Evolutionary conservation across 1,284 basidiomycete genomes (phyloP).

Genomic region (Laetiporus sulphureus): DNA sequence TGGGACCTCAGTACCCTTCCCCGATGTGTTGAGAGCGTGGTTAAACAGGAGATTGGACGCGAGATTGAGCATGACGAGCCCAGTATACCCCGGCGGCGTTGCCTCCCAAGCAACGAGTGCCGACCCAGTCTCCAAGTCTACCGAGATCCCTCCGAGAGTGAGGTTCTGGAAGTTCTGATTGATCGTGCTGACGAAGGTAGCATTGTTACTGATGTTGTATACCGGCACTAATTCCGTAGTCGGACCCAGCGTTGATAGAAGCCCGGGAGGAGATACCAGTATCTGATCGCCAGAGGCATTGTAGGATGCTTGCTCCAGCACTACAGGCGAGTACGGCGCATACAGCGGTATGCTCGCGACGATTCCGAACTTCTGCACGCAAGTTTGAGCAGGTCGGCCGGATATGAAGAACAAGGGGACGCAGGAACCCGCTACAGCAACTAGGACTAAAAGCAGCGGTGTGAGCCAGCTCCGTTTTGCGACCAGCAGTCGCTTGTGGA

Average conservation of each 20-base stretch:
- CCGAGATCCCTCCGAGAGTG: conserved; percentile 54
- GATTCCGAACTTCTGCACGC: conserved; percentile 32
- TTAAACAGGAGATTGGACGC: conserved; percentile 63
- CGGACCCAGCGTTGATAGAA: conserved; percentile 35
- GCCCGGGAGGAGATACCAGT: conserved; percentile 40
- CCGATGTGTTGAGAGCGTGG: conserved; percentile 43
- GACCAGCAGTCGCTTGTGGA: conserved; percentile 66
- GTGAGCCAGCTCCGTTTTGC: conserved; percentile 63
- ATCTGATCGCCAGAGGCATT: conserved; percentile 19
- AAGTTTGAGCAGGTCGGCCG: conserved; percentile 39
- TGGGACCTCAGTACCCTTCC: conserved; percentile 27
- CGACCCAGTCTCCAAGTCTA: conserved; percentile 38
- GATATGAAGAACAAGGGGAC: conserved; percentile 62
- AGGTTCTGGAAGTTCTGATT: conserved; percentile 41
- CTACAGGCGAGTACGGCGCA: conserved; percentile 37
- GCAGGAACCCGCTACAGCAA: conserved; percentile 58
- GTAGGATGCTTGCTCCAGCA: conserved; percentile 14
- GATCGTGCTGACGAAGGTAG: conserved; percentile 49
- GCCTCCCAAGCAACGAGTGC: conserved; percentile 62
- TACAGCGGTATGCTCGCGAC: conserved; percentile 38
- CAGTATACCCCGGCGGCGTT: conserved; percentile 44
- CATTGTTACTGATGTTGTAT: conserved; percentile 38
- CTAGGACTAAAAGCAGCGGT: conserved; percentile 50
- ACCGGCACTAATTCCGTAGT: conserved; percentile 27
- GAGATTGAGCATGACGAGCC: conserved; percentile 58